Conservation (phyloP, 1,284 basidiomycete genomes). For the Uromyces viciae-fabae region DNA sequence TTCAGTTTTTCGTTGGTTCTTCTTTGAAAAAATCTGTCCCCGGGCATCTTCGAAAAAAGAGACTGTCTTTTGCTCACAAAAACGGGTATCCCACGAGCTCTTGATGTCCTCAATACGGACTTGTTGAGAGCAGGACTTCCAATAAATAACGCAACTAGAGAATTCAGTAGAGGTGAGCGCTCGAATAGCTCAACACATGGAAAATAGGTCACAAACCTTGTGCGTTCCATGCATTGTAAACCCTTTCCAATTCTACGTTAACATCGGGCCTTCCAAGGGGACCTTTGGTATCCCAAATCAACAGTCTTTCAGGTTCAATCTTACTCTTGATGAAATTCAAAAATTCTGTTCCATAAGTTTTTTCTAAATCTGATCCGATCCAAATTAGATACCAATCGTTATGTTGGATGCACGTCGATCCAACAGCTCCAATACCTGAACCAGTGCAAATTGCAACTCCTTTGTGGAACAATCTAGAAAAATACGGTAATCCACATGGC, state of each 20-base stretch:
- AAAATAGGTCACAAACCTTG: constrained; percentile 60
- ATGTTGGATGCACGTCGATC: constrained; percentile 70
- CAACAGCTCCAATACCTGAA: constrained; percentile 70
- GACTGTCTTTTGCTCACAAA: constrained; percentile 24
- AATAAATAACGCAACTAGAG: constrained; percentile 42
- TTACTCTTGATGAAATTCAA: constrained; percentile 66
- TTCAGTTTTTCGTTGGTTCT: neutral
- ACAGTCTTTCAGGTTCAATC: constrained; percentile 65
- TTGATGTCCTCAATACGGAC: constrained; percentile 34
- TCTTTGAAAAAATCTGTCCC: neutral
- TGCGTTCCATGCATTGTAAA: constrained; percentile 65
- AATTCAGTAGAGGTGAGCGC: neutral
- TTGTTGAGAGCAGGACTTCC: constrained; percentile 42
- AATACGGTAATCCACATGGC: constrained; percentile 75
- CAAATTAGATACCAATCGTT: constrained; percentile 67
- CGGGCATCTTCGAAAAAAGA: neutral
- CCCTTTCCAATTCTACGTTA: constrained; percentile 69
- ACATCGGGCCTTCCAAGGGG: constrained; percentile 69
- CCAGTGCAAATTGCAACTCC: constrained; percentile 73
- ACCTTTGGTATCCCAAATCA: constrained; percentile 70
- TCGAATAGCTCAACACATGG: neutral
- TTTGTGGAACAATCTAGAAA: constrained; percentile 67
- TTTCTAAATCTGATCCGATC: constrained; percentile 62
- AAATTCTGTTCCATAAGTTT: constrained; percentile 71
- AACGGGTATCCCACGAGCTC: constrained; percentile 40